phyloP scores from a whole-genome alignment of 495 filamentous ascomycete genomes.

The Penicillium crystallinum region DNA sequence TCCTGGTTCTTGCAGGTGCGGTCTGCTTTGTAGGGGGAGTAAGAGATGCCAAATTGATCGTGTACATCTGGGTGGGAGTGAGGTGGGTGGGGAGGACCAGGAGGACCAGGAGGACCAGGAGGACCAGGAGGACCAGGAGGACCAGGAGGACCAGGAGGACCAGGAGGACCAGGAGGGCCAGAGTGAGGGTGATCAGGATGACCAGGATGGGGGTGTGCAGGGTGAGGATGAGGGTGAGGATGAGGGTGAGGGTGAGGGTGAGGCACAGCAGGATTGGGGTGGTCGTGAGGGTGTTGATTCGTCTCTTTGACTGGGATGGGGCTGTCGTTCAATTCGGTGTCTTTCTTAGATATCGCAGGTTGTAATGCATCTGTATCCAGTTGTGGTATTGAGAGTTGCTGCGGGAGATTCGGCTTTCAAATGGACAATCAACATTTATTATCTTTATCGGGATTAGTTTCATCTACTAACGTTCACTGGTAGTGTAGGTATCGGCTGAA shows the following conservation, averaged over 20 bases:
- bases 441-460: background rate
- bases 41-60: constrained; percentile 54
- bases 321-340: background rate
- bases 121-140: too few relatives aligned
- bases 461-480: constrained; percentile 16
- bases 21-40: constrained; percentile 66
- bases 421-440: constrained; percentile 2
- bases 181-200: too few relatives aligned
- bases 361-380: background rate
- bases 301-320: background rate
- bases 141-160: too few relatives aligned
- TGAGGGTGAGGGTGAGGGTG: constrained; percentile 1
- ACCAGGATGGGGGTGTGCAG: too few relatives aligned
- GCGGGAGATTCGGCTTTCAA: background rate
- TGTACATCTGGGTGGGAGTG: constrained; percentile 1
- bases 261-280: background rate
- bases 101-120: background rate
- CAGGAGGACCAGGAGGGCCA: too few relatives aligned
- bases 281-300: background rate
- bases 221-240: constrained; percentile 3
- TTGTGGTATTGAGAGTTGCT: background rate
- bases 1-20: constrained; percentile 60
- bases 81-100: background rate
- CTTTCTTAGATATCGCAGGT: background rate
- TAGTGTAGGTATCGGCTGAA: background rate